Conservation (phyloP, 768 basidiomycete genomes). For the Phylloporus arenicola region DNA sequence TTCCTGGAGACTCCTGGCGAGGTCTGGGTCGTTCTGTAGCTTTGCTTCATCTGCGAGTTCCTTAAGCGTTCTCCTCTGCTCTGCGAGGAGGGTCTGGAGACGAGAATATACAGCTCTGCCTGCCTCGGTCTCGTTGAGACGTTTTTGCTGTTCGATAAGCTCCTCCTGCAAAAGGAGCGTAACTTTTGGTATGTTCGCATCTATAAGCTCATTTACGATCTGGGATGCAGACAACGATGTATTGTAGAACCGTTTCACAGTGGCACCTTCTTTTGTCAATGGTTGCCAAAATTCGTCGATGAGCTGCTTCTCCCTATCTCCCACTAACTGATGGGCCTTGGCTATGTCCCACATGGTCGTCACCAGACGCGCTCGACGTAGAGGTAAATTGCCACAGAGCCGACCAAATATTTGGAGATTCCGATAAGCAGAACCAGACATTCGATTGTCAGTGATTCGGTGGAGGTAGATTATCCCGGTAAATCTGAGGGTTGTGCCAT, state of each 20-base stretch:
- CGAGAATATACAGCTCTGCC: neutral
- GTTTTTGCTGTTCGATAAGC: neutral
- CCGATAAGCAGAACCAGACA: too few relatives aligned
- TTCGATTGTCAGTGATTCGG: too few relatives aligned
- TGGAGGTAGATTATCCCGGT: too few relatives aligned
- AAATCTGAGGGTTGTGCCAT: too few relatives aligned
- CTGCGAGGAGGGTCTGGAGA: neutral
- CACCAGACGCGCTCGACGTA: too few relatives aligned
- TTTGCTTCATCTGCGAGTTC: neutral
- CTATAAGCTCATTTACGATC: conserved; percentile 1
- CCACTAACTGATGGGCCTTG: conserved; percentile 8
- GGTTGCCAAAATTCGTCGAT: conserved; percentile 19
- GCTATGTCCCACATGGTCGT: too few relatives aligned
- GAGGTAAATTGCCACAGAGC: too few relatives aligned
- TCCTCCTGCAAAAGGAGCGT: neutral
- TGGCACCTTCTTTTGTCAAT: conserved; percentile 4
- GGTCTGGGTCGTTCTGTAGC: neutral
- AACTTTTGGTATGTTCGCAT: neutral
- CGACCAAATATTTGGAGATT: too few relatives aligned
- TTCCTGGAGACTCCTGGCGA: neutral
- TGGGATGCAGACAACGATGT: neutral
- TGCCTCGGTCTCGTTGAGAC: neutral
- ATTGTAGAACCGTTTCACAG: neutral
- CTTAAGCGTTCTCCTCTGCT: neutral
- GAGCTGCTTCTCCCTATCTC: conserved; percentile 22